These are phyloP conservation scores for Corymbia calophylla DNA, from an alignment of 441 rosid species.

Conservation along the genomic window DNA sequence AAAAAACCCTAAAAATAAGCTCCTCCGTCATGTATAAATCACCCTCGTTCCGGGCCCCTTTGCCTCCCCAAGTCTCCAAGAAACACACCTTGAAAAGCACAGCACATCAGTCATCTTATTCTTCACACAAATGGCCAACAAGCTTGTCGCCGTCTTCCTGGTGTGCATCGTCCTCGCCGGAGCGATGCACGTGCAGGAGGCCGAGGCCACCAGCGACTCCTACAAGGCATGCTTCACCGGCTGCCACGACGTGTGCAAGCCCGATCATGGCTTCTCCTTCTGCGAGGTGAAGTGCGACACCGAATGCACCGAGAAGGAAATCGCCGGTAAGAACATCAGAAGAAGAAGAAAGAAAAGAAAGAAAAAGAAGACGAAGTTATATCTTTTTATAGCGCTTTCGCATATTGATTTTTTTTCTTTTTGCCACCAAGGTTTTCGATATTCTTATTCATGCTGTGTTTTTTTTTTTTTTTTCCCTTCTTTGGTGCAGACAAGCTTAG, in stretches of 20 bases:
- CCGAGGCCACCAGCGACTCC: background rate
- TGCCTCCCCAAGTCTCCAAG: background rate
- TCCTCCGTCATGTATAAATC: background rate
- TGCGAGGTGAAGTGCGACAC: background rate
- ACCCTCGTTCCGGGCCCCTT: background rate
- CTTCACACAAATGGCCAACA: background rate
- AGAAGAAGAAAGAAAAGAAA: accelerated
- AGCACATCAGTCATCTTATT: background rate
- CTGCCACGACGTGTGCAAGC: background rate
- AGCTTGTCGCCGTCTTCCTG: conserved; percentile 3
- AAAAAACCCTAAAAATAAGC: background rate
- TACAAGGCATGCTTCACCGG: background rate
- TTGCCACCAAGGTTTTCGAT: background rate
- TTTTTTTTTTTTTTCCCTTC: background rate
- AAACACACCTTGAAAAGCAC: background rate
- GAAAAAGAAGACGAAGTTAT: background rate
- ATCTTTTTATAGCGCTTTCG: background rate
- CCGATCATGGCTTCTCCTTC: background rate
- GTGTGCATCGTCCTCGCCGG: conserved; percentile 2
- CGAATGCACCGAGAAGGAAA: background rate
- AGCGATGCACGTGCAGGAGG: background rate
- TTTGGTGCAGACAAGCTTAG: background rate
- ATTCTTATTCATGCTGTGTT: background rate
- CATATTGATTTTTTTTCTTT: background rate
- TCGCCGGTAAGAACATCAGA: background rate